These are phyloP conservation scores for Pyrenophora tritici-repentis DNA, from an alignment of 2,329 filamentous ascomycete genomes.

Conservation along the genomic window DNA sequence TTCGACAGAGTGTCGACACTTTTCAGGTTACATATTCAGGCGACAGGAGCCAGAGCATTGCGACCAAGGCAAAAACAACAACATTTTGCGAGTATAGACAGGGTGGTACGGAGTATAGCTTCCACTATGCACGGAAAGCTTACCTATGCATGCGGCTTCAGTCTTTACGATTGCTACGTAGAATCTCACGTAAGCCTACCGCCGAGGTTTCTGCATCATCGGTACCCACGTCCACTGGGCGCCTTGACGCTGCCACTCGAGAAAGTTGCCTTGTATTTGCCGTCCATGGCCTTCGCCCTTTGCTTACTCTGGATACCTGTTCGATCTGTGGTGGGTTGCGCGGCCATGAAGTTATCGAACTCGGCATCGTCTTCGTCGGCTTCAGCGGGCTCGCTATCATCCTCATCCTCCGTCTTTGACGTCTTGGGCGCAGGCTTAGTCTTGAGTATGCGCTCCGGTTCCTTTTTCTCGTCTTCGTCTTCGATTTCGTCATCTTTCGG, in stretches of 20 bases:
- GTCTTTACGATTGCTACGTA: too few relatives aligned
- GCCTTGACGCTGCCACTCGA: conserved; percentile 39
- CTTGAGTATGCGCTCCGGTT: conserved; percentile 66
- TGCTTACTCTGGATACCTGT: conserved; percentile 72
- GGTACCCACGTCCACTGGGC: conserved; percentile 19
- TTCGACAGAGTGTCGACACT: too few relatives aligned
- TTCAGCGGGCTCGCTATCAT: conserved; percentile 72
- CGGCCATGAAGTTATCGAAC: conserved; percentile 92
- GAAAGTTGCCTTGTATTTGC: conserved; percentile 40
- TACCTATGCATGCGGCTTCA: too few relatives aligned
- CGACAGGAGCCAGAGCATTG: too few relatives aligned
- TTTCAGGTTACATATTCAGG: too few relatives aligned
- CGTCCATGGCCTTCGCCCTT: conserved; percentile 51
- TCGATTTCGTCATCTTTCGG: conserved; percentile 32
- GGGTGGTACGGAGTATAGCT: too few relatives aligned
- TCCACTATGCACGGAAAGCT: too few relatives aligned
- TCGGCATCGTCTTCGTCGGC: conserved; percentile 69
- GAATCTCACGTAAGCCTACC: too few relatives aligned
- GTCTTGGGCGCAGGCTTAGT: conserved; percentile 51
- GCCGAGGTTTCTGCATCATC: not conserved
- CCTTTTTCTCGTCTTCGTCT: conserved; percentile 54
- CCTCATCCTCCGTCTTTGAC: conserved; percentile 59
- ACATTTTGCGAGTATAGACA: too few relatives aligned
- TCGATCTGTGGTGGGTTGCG: conserved; percentile 84
- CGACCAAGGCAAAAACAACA: too few relatives aligned